Evolutionary conservation across 2,329 filamentous ascomycete genomes (phyloP).

Genomic region (Aspergillus costaricaensis): DNA sequence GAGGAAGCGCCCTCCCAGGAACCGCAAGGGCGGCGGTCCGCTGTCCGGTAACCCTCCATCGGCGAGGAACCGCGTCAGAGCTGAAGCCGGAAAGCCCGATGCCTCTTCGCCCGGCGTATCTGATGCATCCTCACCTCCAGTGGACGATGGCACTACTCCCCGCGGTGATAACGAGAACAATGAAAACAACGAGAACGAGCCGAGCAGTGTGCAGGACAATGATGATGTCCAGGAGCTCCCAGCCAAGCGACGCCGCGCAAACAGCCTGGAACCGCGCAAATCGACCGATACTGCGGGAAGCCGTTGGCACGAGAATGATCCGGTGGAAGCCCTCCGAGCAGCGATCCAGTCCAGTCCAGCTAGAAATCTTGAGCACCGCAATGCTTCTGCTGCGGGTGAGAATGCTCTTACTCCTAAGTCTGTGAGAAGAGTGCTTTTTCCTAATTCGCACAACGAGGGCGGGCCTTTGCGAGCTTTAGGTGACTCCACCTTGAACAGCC

Average conservation of each 20-base stretch:
- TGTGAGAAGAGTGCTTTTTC: constrained; percentile 48
- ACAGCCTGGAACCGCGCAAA: constrained; percentile 49
- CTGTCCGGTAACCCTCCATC: constrained; percentile 30
- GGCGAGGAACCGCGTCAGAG: constrained; percentile 35
- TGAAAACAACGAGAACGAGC: constrained; percentile 12
- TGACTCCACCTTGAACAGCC: constrained; percentile 49
- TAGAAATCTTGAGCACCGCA: constrained; percentile 50
- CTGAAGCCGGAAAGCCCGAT: constrained; percentile 30
- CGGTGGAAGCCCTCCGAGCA: constrained; percentile 51
- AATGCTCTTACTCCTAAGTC: constrained; percentile 59
- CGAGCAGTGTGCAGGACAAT: constrained; percentile 32
- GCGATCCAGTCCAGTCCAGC: constrained; percentile 65
- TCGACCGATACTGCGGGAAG: constrained; percentile 35
- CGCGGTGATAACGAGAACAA: constrained; percentile 30
- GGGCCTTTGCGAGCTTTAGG: constrained; percentile 39
- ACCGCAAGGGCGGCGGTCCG: constrained; percentile 36
- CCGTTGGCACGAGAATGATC: constrained; percentile 42
- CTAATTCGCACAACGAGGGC: constrained; percentile 38
- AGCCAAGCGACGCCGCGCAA: constrained; percentile 48
- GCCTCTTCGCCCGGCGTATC: constrained; percentile 44
- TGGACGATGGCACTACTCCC: constrained; percentile 39
- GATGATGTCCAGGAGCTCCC: constrained; percentile 35
- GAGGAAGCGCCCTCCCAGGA: constrained; percentile 42
- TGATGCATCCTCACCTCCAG: constrained; percentile 40
- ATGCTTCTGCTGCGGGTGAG: constrained; percentile 44